Conservation (phyloP, 192 early-diverging fungal species). For the Phlyctochytrium planicorne region DNA sequence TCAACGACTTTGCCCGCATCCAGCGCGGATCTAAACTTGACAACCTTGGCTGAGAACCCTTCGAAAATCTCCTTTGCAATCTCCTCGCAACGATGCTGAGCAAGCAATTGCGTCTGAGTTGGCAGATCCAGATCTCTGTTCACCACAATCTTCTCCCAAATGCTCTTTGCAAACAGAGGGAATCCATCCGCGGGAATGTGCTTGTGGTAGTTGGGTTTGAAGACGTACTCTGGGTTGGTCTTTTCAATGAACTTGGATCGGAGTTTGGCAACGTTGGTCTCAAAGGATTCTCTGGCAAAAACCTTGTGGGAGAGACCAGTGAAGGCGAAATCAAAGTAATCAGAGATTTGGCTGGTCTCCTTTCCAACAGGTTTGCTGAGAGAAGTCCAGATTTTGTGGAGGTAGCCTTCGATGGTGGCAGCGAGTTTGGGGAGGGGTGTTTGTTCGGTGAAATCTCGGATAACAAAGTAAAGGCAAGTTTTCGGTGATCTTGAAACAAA, state of each 20-base stretch:
- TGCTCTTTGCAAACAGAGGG: constrained; percentile 82
- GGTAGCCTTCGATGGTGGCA: constrained; percentile 74
- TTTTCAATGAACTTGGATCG: constrained; percentile 67
- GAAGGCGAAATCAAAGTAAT: constrained; percentile 93
- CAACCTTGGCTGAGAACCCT: constrained; percentile 63
- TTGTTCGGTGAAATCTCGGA: constrained; percentile 89
- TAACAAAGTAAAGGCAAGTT: constrained; percentile 93
- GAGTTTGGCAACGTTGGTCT: constrained; percentile 29
- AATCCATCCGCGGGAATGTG: constrained; percentile 96
- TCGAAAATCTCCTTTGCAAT: constrained; percentile 77
- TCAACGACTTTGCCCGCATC: constrained; percentile 78
- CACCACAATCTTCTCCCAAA: constrained; percentile 95
- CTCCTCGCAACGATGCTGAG: constrained; percentile 98
- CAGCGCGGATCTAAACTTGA: constrained; percentile 66
- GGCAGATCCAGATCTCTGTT: constrained; percentile 97
- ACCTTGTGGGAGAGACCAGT: constrained; percentile 89
- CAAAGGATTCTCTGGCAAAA: constrained; percentile 81
- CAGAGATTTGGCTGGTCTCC: constrained; percentile 68
- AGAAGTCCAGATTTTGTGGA: constrained; percentile 90
- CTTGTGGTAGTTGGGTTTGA: constrained; percentile 81
- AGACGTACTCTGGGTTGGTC: constrained; percentile 72
- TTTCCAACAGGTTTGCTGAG: constrained; percentile 85
- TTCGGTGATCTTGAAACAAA: constrained; percentile 65
- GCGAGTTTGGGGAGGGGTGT: constrained; percentile 82
- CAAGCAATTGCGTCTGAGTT: constrained; percentile 95